phyloP scores from a whole-genome alignment of 257 asterid genomes.

The Henckelia pumila region DNA sequence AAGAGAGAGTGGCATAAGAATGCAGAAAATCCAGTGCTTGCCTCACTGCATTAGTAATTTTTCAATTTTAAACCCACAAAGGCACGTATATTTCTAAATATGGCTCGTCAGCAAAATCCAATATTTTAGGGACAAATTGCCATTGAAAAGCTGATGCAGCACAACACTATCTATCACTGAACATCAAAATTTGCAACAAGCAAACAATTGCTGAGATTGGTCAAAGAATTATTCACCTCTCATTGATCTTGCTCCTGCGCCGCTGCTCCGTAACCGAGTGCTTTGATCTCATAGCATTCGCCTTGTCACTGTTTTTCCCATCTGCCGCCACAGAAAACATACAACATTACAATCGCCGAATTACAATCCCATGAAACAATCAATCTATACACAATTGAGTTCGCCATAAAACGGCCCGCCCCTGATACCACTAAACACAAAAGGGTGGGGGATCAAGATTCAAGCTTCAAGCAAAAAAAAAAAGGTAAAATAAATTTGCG shows the following conservation, averaged over 20 bases:
- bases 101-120: background rate
- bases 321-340: constrained; percentile 40
- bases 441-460: constrained; percentile 1
- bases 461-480: background rate
- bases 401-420: background rate
- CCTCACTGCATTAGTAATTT: background rate
- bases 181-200: background rate
- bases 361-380: constrained; percentile 6
- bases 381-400: background rate
- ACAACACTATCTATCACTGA: background rate
- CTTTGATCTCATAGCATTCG: constrained; percentile 55
- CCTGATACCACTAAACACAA: background rate
- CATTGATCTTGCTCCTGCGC: constrained; percentile 66
- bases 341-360: constrained; percentile 9
- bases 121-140: too few species aligned
- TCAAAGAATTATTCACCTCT: constrained; percentile 41
- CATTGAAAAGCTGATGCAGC: background rate
- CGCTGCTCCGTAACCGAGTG: constrained; percentile 76
- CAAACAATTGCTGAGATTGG: background rate
- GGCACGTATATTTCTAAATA: background rate
- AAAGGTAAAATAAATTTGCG: too few species aligned
- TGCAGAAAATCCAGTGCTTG: background rate
- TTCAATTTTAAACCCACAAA: too few species aligned
- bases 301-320: constrained; percentile 57
- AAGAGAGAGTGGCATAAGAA: background rate